phyloP scores from a whole-genome alignment of 345 rosid genomes.

The Citrus glauca region DNA sequence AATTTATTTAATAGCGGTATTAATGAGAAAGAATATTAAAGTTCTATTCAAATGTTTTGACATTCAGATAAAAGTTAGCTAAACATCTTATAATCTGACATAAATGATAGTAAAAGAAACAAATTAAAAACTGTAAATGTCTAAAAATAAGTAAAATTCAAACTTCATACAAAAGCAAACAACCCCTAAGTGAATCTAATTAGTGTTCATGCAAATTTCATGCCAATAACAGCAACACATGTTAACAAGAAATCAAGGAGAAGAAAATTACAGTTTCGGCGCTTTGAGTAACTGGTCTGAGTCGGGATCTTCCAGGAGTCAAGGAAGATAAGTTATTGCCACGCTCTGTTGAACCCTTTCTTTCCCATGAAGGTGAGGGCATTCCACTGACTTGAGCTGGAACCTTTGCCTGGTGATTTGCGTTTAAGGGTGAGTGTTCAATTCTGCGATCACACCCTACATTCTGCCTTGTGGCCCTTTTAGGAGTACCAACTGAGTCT shows the following conservation, averaged over 20 bases:
- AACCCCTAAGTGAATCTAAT: not conserved
- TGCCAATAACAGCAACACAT: not conserved
- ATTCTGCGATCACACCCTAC: slow-evolving; percentile 10
- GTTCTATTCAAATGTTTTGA: no score
- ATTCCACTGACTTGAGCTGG: slow-evolving; percentile 13
- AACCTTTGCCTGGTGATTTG: slow-evolving; percentile 3
- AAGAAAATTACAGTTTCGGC: slow-evolving; percentile 19
- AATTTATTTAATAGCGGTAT: no score
- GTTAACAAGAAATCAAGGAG: not conserved
- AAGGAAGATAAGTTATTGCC: slow-evolving; percentile 10
- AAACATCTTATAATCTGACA: no score
- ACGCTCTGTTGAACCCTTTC: slow-evolving; percentile 13
- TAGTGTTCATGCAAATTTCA: not conserved
- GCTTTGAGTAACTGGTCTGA: slow-evolving; percentile 17
- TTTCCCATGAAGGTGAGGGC: slow-evolving; percentile 15
- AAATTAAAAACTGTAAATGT: no score
- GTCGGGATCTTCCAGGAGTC: slow-evolving; percentile 25
- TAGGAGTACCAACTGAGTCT: slow-evolving; percentile 4
- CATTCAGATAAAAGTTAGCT: no score
- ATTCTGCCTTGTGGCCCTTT: not conserved
- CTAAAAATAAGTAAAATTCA: no score
- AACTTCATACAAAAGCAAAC: no score
- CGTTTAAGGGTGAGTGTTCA: slow-evolving; percentile 5
- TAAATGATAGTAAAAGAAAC: no score
- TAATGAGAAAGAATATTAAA: no score